Evolutionary conservation across 2,329 filamentous ascomycete species (phyloP).

Genomic region (Colletotrichum siamense): DNA sequence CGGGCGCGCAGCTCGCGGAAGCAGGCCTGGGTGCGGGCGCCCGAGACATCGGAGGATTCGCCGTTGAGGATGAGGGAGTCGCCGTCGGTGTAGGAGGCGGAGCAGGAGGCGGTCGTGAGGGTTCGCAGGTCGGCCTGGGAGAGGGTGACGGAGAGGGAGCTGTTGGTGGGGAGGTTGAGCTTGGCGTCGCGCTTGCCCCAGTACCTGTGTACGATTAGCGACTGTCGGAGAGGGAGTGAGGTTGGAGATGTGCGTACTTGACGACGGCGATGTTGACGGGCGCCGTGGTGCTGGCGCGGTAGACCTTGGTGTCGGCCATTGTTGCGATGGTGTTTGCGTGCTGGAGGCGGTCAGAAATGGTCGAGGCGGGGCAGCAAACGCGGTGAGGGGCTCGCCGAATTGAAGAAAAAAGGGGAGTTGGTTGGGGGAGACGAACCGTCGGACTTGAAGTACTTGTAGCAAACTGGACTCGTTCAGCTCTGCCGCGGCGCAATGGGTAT

Average conservation of each 20-base stretch:
- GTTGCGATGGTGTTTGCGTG: conserved; percentile 10
- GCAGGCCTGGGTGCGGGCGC: conserved; percentile 92
- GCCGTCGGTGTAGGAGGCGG: conserved; percentile 66
- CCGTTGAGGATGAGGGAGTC: conserved; percentile 86
- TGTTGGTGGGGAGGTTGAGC: conserved; percentile 97
- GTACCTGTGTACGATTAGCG: conserved; percentile 53
- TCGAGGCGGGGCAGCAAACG: not conserved
- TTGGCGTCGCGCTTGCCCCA: conserved; percentile 97
- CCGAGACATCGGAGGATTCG: conserved; percentile 81
- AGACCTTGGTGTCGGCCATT: conserved; percentile 66
- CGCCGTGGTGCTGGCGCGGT: conserved; percentile 93
- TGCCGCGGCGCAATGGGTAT: not conserved
- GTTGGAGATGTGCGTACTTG: conserved; percentile 65
- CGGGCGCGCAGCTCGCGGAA: conserved; percentile 84
- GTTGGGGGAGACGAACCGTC: not conserved
- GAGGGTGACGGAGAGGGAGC: conserved; percentile 94
- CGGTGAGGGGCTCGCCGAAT: not conserved
- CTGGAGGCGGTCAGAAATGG: conserved; percentile 24
- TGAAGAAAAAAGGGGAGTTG: not conserved
- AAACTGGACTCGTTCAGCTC: not conserved
- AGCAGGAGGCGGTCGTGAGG: conserved; percentile 94
- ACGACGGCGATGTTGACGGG: conserved; percentile 98
- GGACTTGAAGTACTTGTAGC: not conserved
- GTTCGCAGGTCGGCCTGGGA: conserved; percentile 93
- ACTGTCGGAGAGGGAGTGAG: conserved; percentile 36